phyloP scores from a whole-genome alignment of 306 rosid genomes.

The Vicia villosa region DNA sequence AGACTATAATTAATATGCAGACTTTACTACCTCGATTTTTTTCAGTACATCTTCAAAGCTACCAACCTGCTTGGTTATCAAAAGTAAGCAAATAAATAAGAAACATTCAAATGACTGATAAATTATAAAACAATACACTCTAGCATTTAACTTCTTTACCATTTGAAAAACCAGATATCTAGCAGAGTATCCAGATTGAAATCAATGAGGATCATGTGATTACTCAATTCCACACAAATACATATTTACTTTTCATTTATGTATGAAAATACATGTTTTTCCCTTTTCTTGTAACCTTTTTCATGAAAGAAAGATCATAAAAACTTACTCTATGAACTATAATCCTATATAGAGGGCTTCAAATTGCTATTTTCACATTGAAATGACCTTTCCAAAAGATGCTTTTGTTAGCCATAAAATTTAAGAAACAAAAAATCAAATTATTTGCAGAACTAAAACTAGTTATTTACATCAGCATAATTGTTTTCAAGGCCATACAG shows the following conservation, averaged over 20 bases:
- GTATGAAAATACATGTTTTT: background rate
- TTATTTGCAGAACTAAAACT: background rate
- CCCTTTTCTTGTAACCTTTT: slow-evolving; percentile 19
- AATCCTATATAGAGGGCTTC: slow-evolving; percentile 2
- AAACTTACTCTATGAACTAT: background rate
- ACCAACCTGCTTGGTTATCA: slow-evolving; percentile 67
- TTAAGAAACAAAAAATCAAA: background rate
- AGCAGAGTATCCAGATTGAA: slow-evolving; percentile 9
- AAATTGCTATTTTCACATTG: slow-evolving; percentile 16
- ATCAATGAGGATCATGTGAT: slow-evolving; percentile 9
- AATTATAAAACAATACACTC: slow-evolving; percentile 21
- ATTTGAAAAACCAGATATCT: slow-evolving; percentile 4
- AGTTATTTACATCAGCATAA: slow-evolving; percentile 14
- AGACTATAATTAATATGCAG: slow-evolving; percentile 26
- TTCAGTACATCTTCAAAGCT: slow-evolving; percentile 90
- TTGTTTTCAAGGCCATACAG: slow-evolving; percentile 18
- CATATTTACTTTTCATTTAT: background rate
- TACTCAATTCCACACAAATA: slow-evolving; percentile 1
- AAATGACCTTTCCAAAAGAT: background rate
- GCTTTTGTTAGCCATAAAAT: slow-evolving; percentile 9
- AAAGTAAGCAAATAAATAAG: slow-evolving; percentile 9
- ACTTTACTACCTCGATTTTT: slow-evolving; percentile 84
- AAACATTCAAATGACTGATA: slow-evolving; percentile 24
- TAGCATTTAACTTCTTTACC: slow-evolving; percentile 8
- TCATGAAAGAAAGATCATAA: background rate